Conservation (phyloP, 495 filamentous ascomycete species). For the Penicilliopsis zonata region DNA sequence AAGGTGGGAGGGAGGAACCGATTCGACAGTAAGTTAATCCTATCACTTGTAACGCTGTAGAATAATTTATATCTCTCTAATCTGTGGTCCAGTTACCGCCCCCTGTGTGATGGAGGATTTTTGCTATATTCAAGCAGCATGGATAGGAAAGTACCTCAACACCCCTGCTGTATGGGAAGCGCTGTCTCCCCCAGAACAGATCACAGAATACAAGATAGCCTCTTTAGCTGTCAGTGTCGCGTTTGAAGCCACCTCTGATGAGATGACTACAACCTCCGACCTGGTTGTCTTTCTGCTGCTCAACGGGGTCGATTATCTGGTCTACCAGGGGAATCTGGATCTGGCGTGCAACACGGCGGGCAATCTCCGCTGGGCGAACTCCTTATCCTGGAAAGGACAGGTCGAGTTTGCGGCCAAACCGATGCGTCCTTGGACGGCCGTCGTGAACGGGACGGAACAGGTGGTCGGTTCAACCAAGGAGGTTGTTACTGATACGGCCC, state of each 20-base stretch:
- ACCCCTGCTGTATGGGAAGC: constrained; percentile 17
- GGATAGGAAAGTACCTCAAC: constrained; percentile 25
- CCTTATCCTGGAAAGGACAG: background rate
- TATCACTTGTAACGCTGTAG: too few relatives aligned
- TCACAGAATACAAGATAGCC: too few relatives aligned
- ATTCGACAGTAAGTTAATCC: too few relatives aligned
- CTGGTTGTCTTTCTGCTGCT: constrained; percentile 22
- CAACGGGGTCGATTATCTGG: constrained; percentile 23
- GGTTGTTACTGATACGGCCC: background rate
- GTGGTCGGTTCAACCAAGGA: background rate
- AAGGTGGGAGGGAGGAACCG: too few relatives aligned
- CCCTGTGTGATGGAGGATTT: constrained; percentile 22
- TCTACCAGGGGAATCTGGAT: constrained; percentile 36
- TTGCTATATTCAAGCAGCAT: constrained; percentile 21
- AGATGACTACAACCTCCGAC: constrained; percentile 6
- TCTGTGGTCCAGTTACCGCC: constrained; percentile 25
- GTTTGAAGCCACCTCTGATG: too few relatives aligned
- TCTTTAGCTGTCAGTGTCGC: too few relatives aligned
- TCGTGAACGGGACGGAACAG: background rate
- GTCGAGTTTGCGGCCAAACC: background rate
- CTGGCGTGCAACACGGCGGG: constrained; percentile 8
- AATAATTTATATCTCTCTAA: too few relatives aligned
- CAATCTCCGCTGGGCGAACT: background rate
- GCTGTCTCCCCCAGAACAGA: too few relatives aligned
- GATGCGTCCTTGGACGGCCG: background rate